A percentile compares a stretch with the other conserved stretches of the same genome.
Conservation (phyloP, 768 basidiomycete species). For the Russula brevipes region DNA sequence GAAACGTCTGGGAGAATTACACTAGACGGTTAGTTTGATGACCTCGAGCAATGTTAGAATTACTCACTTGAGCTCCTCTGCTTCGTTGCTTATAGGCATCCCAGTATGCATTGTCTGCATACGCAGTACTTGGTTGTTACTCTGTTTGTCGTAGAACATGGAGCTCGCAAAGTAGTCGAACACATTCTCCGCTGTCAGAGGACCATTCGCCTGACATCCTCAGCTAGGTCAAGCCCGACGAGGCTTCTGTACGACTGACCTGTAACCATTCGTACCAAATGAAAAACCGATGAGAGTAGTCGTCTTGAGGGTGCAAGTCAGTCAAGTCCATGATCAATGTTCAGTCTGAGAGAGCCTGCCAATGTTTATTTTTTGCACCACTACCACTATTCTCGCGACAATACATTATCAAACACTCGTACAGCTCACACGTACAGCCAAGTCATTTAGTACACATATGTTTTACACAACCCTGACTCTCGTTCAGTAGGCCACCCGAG, state of each 20-base stretch:
- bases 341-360: too few relatives aligned
- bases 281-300: slow-evolving; percentile 78
- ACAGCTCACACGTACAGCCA: too few relatives aligned
- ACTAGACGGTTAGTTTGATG: not conserved
- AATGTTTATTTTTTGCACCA: too few relatives aligned
- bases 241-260: slow-evolving; percentile 35
- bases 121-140: slow-evolving; percentile 85
- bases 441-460: too few relatives aligned
- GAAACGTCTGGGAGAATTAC: slow-evolving; percentile 55
- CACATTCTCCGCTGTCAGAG: slow-evolving; percentile 69
- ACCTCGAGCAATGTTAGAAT: not conserved
- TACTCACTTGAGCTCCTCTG: slow-evolving; percentile 79
- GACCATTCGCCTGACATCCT: slow-evolving; percentile 59
- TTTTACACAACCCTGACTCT: not conserved
- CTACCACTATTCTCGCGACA: too few relatives aligned
- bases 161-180: slow-evolving; percentile 88
- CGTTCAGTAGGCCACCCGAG: slow-evolving; percentile 46
- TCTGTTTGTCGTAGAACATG: slow-evolving; percentile 93
- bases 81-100: slow-evolving; percentile 69
- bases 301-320: slow-evolving; percentile 75
- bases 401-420: too few relatives aligned
- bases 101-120: slow-evolving; percentile 92
- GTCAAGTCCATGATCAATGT: slow-evolving; percentile 40
- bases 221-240: not conserved
- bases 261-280: slow-evolving; percentile 92